Base-by-base conservation (phyloP, 768 basidiomycete genomes). In the Boletus eberwhitei region DNA sequence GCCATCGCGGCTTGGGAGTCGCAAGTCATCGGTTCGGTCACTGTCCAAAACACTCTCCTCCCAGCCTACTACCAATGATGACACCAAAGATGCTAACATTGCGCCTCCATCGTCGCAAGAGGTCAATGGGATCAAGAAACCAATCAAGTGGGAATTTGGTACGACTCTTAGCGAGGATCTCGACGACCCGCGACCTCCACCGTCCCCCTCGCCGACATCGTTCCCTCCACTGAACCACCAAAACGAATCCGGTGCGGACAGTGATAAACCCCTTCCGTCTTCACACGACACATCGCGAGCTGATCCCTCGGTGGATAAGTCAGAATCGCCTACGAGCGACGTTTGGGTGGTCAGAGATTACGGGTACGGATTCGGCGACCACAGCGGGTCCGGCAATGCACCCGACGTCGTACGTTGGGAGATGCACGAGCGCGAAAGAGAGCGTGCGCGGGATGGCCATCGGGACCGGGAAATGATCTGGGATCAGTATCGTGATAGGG, bases 281-380 rank as follows among this genome's bases (percentile, higher is more conserved):
- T 39, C 39, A 7, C 31, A 32, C 2, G 22, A 47, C 21, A 9
- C 48, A n/a, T 35, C 43, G 1, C 58, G 35, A 31, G n/a, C 37
- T n/a, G 48, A 58, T 43, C 51, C 29, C 3, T 51, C 50, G 13
- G 19, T 50, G 35, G 39, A 53, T 38, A 57, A 56, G 14, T 59
- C 58, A 7, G 59, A 61, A 16, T 63, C 65, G 11, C 44, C 60
- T 19, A 40, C 57, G 9, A 71, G 70, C 34, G 77, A 76, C 44
- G 73, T 78, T 12, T 81, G 79, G 66, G 76, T 77, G 52, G 85
- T 87, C 41, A 79, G 75, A 56, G 77, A 87, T 60, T 86, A 76
- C 52, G 86, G 86, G 9, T 87, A 72, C 61, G 85, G 85, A 5
- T 87, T 87, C 57, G 86, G 86, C 1, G 68, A 73, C 13, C 66